Evolutionary conservation across 352 stramenopile species (phyloP), one percentile per base, ranked within the genome.

Genomic region (Globisporangium heterothallicum): DNA sequence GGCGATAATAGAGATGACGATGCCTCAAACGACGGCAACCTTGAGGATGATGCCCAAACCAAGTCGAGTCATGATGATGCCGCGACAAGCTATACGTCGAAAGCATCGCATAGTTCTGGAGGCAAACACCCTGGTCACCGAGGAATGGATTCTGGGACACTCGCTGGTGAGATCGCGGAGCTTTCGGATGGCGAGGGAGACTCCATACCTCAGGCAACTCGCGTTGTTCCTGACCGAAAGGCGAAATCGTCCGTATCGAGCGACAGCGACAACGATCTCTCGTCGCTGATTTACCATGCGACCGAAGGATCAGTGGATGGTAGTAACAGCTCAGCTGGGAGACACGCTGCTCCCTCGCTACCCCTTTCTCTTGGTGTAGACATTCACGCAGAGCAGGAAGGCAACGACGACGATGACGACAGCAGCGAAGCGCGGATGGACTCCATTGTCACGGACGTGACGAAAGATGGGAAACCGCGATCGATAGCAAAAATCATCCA

Each of bases 391-490:
- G 21, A 53, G n/a, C 36, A 22, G 6, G 45, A 30, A 13, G 46
- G 61, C 18, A 49, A 68, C 24, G 62, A 74, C 21, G 61, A 80
- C 57, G 59, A 66, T 12, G 59, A 76, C 26, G 63, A 68, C n/a
- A 63, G 61, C 21, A 43, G 70, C 6, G 67, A 79, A 51, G 65
- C 80, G 36, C 35, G 48, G 1, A 43, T 73, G 1, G 72, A 88
- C 3, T 74, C 56, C 9, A 38, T 69, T 18, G 49, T 84, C 0
- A 51, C 74, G 25, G 73, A 87, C 10, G 49, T 88, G 19, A 64
- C 63, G 36, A 86, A 78, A 59, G 73, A 80, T 19, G 59, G 61
- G 5, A 90, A 87, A 40, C 61, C 70, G 3, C 64, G 79, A 7
- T 66, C 51, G 3, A 66, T 88, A 25, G 59, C 70, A 0, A 83